Evolutionary conservation across 2,329 filamentous ascomycete species (phyloP).

Genomic region (Apiospora saccharicola): DNA sequence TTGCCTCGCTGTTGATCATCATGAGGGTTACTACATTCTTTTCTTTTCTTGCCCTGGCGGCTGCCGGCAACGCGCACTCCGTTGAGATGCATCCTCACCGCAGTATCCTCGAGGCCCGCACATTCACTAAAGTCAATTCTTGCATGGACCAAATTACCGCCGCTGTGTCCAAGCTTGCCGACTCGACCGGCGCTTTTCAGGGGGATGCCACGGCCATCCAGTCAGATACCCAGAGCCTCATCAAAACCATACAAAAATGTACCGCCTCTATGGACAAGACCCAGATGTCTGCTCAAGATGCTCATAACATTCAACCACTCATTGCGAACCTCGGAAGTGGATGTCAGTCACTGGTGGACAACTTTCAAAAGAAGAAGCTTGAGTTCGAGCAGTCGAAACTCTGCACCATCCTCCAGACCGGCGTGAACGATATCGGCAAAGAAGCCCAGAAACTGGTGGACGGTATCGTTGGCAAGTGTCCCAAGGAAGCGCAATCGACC

Average conservation of each 20-base stretch:
- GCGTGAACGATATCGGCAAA: conserved; percentile 6
- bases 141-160: conserved; percentile 15
- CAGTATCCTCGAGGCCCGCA: background rate
- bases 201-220: conserved; percentile 11
- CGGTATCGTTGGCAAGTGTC: conserved; percentile 7
- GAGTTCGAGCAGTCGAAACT: conserved; percentile 10
- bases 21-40: conserved; percentile 20
- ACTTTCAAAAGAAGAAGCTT: conserved; percentile 8
- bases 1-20: conserved; percentile 20
- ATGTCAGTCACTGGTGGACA: conserved; percentile 13
- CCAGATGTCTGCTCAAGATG: conserved; percentile 1
- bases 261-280: conserved; percentile 11
- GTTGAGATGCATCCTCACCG: conserved; percentile 2
- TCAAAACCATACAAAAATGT: background rate
- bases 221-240: conserved; percentile 9
- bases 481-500: background rate
- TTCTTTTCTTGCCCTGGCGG: conserved; percentile 20
- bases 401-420: conserved; percentile 3
- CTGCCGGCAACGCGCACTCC: conserved; percentile 3
- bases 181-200: background rate
- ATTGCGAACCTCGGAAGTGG: conserved; percentile 13
- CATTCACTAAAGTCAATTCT: conserved; percentile 1
- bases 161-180: conserved; percentile 14
- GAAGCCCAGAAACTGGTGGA: conserved; percentile 13
- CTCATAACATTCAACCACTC: background rate